phyloP scores from a whole-genome alignment of 768 basidiomycete species.

The Ephemerocybe angulata region DNA sequence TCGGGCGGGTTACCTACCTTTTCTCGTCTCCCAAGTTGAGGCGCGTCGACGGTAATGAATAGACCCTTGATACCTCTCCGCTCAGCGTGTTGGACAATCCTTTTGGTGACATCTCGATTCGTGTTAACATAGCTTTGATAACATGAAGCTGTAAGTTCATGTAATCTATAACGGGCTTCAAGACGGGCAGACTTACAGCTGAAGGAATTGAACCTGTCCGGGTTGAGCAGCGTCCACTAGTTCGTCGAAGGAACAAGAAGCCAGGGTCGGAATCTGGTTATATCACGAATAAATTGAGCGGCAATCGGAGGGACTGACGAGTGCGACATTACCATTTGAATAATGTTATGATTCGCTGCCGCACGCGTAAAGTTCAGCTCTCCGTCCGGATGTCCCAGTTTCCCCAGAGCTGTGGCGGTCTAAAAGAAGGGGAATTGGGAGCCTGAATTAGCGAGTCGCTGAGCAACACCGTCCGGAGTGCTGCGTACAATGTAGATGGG shows the following conservation, averaged over 20 bases:
- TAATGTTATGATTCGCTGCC: slow-evolving; percentile 62
- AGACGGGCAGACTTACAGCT: slow-evolving; percentile 50
- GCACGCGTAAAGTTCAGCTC: slow-evolving; percentile 89
- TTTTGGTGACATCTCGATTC: slow-evolving; percentile 79
- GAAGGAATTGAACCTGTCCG: slow-evolving; percentile 80
- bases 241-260: slow-evolving; percentile 95
- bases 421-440: slow-evolving; percentile 14
- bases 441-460: not conserved
- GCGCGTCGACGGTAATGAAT: slow-evolving; percentile 97
- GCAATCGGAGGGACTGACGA: not conserved
- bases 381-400: slow-evolving; percentile 94
- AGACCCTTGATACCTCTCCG: slow-evolving; percentile 85
- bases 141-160: not conserved
- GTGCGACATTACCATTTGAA: slow-evolving; percentile 48
- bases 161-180: not conserved
- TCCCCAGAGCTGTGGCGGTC: slow-evolving; percentile 88
- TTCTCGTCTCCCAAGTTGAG: slow-evolving; percentile 90
- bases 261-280: slow-evolving; percentile 85
- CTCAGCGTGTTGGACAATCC: slow-evolving; percentile 88
- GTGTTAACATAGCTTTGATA: slow-evolving; percentile 79
- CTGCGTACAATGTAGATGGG: slow-evolving; percentile 53
- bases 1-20: slow-evolving; percentile 42
- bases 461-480: not conserved
- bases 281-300: not conserved
- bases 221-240: slow-evolving; percentile 82